phyloP scores from a whole-genome alignment of 1,284 basidiomycete genomes.

The Heliocybe sulcata region DNA sequence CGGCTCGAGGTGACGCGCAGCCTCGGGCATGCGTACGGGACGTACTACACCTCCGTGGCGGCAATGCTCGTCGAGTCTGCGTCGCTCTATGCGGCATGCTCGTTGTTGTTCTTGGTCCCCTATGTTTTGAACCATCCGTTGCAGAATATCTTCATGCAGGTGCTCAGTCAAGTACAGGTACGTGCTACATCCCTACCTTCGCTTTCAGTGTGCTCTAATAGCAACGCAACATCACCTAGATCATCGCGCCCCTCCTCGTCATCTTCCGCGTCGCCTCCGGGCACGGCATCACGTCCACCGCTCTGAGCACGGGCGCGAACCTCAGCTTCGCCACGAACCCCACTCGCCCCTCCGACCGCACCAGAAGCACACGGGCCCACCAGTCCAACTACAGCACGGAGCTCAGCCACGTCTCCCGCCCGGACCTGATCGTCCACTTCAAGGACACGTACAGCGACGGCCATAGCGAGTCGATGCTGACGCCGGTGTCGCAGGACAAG shows the following conservation, averaged over 20 bases:
- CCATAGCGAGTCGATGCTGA: too few relatives aligned
- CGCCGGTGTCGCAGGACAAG: too few relatives aligned
- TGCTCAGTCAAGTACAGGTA: not conserved
- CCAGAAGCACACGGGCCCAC: not conserved
- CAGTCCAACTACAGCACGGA: not conserved
- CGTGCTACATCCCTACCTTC: not conserved
- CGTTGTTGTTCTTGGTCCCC: constrained; percentile 22
- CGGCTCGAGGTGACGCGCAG: constrained; percentile 17
- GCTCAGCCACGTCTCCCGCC: not conserved
- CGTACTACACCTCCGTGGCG: constrained; percentile 19
- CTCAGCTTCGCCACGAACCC: not conserved
- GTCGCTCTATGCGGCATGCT: constrained; percentile 19
- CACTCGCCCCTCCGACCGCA: not conserved
- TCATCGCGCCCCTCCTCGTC: not conserved
- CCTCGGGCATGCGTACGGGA: constrained; percentile 17
- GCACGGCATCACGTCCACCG: not conserved
- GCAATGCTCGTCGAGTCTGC: constrained; percentile 26
- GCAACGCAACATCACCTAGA: not conserved
- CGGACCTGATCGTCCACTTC: not conserved
- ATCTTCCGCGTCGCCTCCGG: not conserved
- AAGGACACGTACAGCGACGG: not conserved
- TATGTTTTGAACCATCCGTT: constrained; percentile 15
- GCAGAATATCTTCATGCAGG: not conserved
- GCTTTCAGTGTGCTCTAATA: not conserved
- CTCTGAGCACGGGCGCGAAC: not conserved